A percentile compares a stretch with the other conserved stretches of the same genome.
phyloP scores from a whole-genome alignment of 179 eudicot species.

The Beta corolliflora region DNA sequence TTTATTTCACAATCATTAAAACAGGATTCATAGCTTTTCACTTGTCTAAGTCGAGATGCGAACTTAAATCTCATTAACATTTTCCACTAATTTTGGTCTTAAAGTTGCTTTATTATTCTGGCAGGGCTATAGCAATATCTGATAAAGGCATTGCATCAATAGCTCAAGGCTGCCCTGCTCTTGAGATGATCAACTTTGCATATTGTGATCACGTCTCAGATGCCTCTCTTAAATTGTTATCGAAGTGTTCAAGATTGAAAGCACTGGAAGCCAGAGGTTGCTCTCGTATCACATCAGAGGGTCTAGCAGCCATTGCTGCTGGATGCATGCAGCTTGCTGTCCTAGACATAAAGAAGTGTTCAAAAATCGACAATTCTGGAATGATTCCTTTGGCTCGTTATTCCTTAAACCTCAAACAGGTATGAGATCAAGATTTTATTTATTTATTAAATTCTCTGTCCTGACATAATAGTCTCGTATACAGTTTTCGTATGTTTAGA shows the following conservation, averaged over 20 bases:
- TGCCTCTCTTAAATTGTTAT: slow-evolving; percentile 56
- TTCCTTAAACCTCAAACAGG: slow-evolving; percentile 79
- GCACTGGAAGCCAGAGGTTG: slow-evolving; percentile 81
- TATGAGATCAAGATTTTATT: slow-evolving; percentile 13
- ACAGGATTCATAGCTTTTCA: neutral
- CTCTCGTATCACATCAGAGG: slow-evolving; percentile 58
- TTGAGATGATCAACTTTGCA: slow-evolving; percentile 65
- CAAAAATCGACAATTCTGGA: slow-evolving; percentile 60
- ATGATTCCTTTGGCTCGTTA: slow-evolving; percentile 73
- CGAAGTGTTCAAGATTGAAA: slow-evolving; percentile 61
- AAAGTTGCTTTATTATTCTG: slow-evolving; percentile 12
- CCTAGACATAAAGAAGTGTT: slow-evolving; percentile 79
- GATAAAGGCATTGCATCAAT: slow-evolving; percentile 64
- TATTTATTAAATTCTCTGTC: neutral
- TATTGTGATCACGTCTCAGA: slow-evolving; percentile 66
- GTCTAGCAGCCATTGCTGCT: slow-evolving; percentile 62
- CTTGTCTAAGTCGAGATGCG: neutral
- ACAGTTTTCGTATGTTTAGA: no score
- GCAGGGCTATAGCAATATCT: slow-evolving; percentile 65
- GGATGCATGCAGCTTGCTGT: slow-evolving; percentile 69
- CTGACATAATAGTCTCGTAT: no score
- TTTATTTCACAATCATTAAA: neutral
- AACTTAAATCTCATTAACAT: neutral
- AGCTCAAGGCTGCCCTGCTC: slow-evolving; percentile 59
- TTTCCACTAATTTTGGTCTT: neutral